A percentile compares a stretch with the other conserved stretches of the same genome.
Conservation (phyloP, 192 early-diverging fungal genomes). For the Chytriomyces confervae region DNA sequence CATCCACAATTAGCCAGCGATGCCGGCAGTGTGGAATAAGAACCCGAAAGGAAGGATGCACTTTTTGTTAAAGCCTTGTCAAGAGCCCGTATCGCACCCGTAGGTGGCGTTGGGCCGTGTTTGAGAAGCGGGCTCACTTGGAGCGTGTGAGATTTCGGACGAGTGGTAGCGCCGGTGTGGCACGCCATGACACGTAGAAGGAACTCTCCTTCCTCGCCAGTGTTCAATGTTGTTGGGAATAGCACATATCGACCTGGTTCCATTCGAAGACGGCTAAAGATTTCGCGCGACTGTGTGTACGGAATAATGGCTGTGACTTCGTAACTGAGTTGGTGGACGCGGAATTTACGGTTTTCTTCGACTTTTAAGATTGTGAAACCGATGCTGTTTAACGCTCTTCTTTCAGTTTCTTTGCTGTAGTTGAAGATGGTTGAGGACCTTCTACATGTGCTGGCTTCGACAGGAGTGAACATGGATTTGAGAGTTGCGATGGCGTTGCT, state of each 20-base stretch:
- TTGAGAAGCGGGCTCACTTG: slow-evolving; percentile 18
- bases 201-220: slow-evolving; percentile 44
- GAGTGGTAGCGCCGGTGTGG: neutral
- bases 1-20: neutral
- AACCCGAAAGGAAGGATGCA: neutral
- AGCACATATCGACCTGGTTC: slow-evolving; percentile 46
- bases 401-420: neutral
- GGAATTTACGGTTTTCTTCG: slow-evolving; percentile 52
- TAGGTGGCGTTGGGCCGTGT: slow-evolving; percentile 12
- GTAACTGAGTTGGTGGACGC: slow-evolving; percentile 49
- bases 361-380: slow-evolving; percentile 46
- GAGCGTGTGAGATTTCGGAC: neutral
- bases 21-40: no score
- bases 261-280: slow-evolving; percentile 34
- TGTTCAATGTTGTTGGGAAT: slow-evolving; percentile 48
- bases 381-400: slow-evolving; percentile 33
- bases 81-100: neutral
- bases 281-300: slow-evolving; percentile 51
- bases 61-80: neutral
- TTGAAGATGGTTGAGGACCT: neutral
- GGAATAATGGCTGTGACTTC: slow-evolving; percentile 44
- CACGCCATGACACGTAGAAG: slow-evolving; percentile 38
- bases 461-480: neutral
- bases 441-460: neutral
- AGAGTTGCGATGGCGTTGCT: neutral